These are phyloP conservation scores for Albugo candida DNA, from an alignment of 352 stramenopile genomes.

Conservation along the genomic window DNA sequence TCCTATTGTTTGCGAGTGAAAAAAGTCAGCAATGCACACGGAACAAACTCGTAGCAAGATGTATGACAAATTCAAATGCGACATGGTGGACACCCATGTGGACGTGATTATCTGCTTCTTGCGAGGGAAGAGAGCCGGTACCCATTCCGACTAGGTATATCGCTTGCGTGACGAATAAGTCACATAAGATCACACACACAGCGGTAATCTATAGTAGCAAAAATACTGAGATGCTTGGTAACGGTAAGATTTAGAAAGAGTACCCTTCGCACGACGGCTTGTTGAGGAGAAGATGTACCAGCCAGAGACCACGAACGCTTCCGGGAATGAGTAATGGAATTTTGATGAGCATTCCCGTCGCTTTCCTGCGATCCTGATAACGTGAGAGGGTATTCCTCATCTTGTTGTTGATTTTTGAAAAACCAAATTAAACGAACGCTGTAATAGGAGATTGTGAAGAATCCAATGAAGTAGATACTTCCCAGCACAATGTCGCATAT, in stretches of 20 bases:
- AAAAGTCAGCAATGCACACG: conserved; percentile 36
- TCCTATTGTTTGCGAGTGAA: conserved; percentile 19
- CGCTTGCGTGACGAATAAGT: conserved; percentile 40
- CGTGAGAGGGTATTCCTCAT: conserved; percentile 19
- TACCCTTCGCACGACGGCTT: too few relatives aligned
- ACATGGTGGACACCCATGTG: conserved; percentile 38
- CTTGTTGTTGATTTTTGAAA: conserved; percentile 47
- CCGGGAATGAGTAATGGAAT: too few relatives aligned
- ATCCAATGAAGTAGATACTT: conserved; percentile 40
- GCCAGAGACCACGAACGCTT: too few relatives aligned
- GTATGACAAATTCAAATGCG: conserved; percentile 45
- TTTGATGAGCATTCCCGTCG: too few relatives aligned
- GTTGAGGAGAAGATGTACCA: too few relatives aligned
- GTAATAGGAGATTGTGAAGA: conserved; percentile 63
- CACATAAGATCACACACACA: conserved; percentile 45
- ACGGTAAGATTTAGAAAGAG: too few relatives aligned
- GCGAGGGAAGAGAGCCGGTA: conserved; percentile 29
- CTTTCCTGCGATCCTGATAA: too few relatives aligned
- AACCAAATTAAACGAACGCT: conserved; percentile 58
- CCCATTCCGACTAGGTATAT: conserved; percentile 56
- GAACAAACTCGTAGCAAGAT: conserved; percentile 56
- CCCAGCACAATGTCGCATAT: too few relatives aligned
- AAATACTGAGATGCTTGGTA: too few relatives aligned
- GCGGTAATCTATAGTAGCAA: conserved; percentile 38
- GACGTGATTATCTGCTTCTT: conserved; percentile 37